Conservation (phyloP, 139 green algal genomes). For the Picochlorum costavermella region DNA sequence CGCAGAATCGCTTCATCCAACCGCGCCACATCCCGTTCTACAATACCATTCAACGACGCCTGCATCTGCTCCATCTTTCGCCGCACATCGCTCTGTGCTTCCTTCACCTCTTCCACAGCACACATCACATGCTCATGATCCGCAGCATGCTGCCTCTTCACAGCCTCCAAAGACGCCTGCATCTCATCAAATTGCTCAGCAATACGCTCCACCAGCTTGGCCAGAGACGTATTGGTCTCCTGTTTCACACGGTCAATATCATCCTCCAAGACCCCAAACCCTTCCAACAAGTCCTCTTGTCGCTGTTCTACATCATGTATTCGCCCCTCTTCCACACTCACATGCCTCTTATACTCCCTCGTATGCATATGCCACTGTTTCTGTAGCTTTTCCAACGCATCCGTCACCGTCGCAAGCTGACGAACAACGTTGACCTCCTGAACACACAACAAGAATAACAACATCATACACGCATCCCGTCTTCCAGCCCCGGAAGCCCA, state of each 20-base stretch:
- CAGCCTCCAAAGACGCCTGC: conserved; percentile 23
- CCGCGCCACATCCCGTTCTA: not conserved
- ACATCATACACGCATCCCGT: not conserved
- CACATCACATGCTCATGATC: not conserved
- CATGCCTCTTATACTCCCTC: conserved; percentile 18
- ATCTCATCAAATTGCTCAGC: conserved; percentile 37
- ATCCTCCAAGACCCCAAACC: not conserved
- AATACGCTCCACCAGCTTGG: conserved; percentile 13
- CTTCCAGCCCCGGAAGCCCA: too few relatives aligned
- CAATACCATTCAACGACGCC: not conserved
- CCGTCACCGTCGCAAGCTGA: conserved; percentile 1
- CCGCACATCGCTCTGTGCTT: not conserved
- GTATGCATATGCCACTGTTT: conserved; percentile 13
- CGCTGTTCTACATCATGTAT: conserved; percentile 25
- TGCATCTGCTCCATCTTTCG: not conserved
- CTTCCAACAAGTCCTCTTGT: conserved; percentile 9
- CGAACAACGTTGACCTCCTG: conserved; percentile 24
- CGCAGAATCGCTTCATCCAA: not conserved
- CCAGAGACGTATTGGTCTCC: conserved; percentile 6
- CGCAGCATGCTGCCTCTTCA: not conserved
- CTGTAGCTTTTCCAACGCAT: conserved; percentile 15
- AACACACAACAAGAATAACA: not conserved
- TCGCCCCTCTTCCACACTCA: conserved; percentile 7
- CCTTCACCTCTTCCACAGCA: not conserved
- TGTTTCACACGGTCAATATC: conserved; percentile 2